Evolutionary conservation across 2,329 filamentous ascomycete genomes (phyloP).

Genomic region (Periconia sp.): DNA sequence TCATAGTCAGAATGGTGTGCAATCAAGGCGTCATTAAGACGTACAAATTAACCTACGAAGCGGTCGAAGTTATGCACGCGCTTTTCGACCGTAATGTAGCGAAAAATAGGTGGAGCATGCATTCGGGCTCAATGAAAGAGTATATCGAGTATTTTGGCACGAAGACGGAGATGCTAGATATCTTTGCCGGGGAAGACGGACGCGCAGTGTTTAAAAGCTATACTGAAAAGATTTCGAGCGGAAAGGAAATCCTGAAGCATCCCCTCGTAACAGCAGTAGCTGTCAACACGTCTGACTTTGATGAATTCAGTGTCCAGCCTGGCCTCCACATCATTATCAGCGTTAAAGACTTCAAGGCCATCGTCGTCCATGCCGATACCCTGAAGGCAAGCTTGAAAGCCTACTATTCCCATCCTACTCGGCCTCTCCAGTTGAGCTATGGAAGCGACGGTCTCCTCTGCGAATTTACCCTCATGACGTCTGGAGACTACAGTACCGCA

Average conservation of each 20-base stretch:
- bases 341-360: slow-evolving; percentile 82
- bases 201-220: slow-evolving; percentile 79
- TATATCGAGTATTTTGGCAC: slow-evolving; percentile 82
- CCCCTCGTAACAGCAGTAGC: slow-evolving; percentile 81
- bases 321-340: slow-evolving; percentile 80
- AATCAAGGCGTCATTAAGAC: slow-evolving; percentile 79
- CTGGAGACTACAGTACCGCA: slow-evolving; percentile 64
- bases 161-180: slow-evolving; percentile 80
- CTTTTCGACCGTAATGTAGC: slow-evolving; percentile 73
- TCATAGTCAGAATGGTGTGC: slow-evolving; percentile 76
- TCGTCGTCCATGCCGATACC: slow-evolving; percentile 76
- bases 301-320: slow-evolving; percentile 74
- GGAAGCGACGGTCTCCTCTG: slow-evolving; percentile 70
- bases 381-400: slow-evolving; percentile 71
- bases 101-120: slow-evolving; percentile 74
- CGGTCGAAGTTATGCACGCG: slow-evolving; percentile 75
- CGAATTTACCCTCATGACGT: slow-evolving; percentile 84
- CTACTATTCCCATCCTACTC: slow-evolving; percentile 72
- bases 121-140: slow-evolving; percentile 72
- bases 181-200: slow-evolving; percentile 70
- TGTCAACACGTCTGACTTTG: slow-evolving; percentile 77
- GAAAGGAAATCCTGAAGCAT: slow-evolving; percentile 77
- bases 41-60: slow-evolving; percentile 77
- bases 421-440: slow-evolving; percentile 76
- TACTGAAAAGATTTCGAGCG: slow-evolving; percentile 77